phyloP scores from a whole-genome alignment of 2,329 filamentous ascomycete genomes.

The Chaetomiaceae sp. region DNA sequence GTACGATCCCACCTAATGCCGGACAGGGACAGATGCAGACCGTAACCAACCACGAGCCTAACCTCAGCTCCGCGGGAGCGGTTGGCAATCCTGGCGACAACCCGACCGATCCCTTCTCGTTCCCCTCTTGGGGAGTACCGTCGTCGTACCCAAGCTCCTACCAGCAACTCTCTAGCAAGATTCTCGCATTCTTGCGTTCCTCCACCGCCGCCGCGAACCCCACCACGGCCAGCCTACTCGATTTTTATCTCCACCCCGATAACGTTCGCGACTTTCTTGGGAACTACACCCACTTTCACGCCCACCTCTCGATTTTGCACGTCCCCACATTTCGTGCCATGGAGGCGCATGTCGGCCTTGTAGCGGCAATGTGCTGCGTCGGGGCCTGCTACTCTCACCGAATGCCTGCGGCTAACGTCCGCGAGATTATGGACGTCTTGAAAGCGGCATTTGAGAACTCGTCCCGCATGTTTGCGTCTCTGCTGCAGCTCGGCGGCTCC shows the following conservation, averaged over 20 bases:
- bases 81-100: conserved; percentile 40
- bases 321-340: conserved; percentile 63
- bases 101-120: conserved; percentile 40
- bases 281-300: conserved; percentile 65
- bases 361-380: conserved; percentile 65
- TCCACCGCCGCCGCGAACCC: conserved; percentile 50
- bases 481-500: conserved; percentile 34
- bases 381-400: conserved; percentile 69
- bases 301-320: conserved; percentile 68
- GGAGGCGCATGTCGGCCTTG: conserved; percentile 59
- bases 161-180: conserved; percentile 48
- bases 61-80: conserved; percentile 41
- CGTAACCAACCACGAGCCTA: conserved; percentile 62
- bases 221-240: conserved; percentile 44
- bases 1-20: conserved; percentile 57
- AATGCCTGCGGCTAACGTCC: conserved; percentile 53
- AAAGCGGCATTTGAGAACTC: conserved; percentile 53
- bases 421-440: conserved; percentile 61
- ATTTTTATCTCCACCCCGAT: conserved; percentile 58
- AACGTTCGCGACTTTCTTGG: conserved; percentile 66
- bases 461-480: conserved; percentile 42
- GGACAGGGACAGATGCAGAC: conserved; percentile 57
- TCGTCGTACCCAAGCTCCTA: conserved; percentile 44
- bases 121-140: conserved; percentile 45
- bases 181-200: conserved; percentile 51